A percentile compares a stretch with the other conserved stretches of the same genome.
Conservation (phyloP, 2,329 filamentous ascomycete species). For the Drechslerella dactyloides region DNA sequence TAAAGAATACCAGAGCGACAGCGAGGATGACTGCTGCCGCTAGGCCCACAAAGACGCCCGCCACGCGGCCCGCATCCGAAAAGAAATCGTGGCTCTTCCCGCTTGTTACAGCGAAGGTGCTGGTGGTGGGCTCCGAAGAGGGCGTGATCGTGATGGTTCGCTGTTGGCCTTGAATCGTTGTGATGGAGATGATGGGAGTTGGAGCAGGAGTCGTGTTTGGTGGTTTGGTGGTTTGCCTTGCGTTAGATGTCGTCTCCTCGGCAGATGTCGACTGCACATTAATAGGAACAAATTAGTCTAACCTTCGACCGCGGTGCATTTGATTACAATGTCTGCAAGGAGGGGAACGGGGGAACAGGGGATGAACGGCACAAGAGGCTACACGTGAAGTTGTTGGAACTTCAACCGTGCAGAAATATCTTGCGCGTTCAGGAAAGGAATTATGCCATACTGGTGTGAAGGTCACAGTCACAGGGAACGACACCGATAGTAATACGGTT, state of each 20-base stretch:
- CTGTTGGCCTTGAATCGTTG: slow-evolving; percentile 32
- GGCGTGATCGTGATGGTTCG: slow-evolving; percentile 36
- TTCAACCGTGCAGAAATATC: slow-evolving; percentile 5
- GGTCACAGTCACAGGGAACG: slow-evolving; percentile 46
- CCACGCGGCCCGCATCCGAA: slow-evolving; percentile 35
- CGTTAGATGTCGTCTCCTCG: not conserved
- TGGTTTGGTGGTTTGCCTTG: slow-evolving; percentile 6
- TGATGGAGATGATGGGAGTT: slow-evolving; percentile 27
- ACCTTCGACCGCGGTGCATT: slow-evolving; percentile 13
- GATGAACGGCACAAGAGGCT: slow-evolving; percentile 13
- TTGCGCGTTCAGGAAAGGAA: slow-evolving; percentile 29
- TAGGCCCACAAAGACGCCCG: slow-evolving; percentile 37
- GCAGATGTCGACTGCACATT: slow-evolving; percentile 11
- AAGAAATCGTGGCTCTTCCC: slow-evolving; percentile 25
- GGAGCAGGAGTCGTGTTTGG: not conserved
- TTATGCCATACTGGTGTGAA: slow-evolving; percentile 48
- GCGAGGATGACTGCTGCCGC: slow-evolving; percentile 10
- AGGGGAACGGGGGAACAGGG: slow-evolving; percentile 9
- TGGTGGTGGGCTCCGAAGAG: slow-evolving; percentile 8
- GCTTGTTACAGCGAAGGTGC: slow-evolving; percentile 23
- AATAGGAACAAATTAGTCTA: slow-evolving; percentile 9
- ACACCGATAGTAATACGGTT: slow-evolving; percentile 45
- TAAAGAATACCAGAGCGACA: slow-evolving; percentile 21
- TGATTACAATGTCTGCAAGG: slow-evolving; percentile 17
- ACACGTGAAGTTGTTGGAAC: slow-evolving; percentile 17